Evolutionary conservation across 768 basidiomycete species (phyloP), one percentile per base, ranked within the genome.

Genomic region (Auricularia heimuer): DNA sequence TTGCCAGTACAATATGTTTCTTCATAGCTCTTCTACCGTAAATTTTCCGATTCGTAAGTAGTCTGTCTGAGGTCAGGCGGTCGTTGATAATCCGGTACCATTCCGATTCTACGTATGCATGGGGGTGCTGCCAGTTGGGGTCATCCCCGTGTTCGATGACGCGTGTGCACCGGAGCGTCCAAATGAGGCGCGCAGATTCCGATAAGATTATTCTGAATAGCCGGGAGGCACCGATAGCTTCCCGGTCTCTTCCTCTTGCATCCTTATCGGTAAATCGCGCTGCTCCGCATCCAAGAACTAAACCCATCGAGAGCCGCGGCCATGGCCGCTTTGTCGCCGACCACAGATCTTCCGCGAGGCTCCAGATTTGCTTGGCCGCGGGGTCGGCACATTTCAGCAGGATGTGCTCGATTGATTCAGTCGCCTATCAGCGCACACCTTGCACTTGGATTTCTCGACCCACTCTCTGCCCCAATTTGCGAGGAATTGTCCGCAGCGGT

Each of bases 391-490:
- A 44, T 8, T 44, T 8, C 8, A 44, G 42, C 16, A 44, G 42
- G 42, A 44, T 44, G 42, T 44, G 42, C 42, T 44, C 42, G 8
- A 16, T 16, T 44, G 42, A 10, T 44, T 44, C 42, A 16, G 16
- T 16, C 8, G 42, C 10, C 10, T 16, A 16, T 8, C 16, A 16
- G 8, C 10, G 42, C 42, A 44, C 16, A 16, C 67, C 68, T 24
- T 60, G 21, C 2, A 64, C 62, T 54, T 70, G 68, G 1, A 64
- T 54, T 24, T 67, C 68, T 4, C 64, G 54, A 4, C 64, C 35
- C 24, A 70, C 65, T 7, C 58, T 33, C 36, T 74, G 63, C 0
- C 70, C 63, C 0, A 78, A 71, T 0, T 70, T 16, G 42, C 42
- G 42, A 44, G 42, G 42, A 44, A 44, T 10, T 8, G 8, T 8